phyloP scores from a whole-genome alignment of 2,329 filamentous ascomycete genomes.

The Colletotrichum tropicicola region DNA sequence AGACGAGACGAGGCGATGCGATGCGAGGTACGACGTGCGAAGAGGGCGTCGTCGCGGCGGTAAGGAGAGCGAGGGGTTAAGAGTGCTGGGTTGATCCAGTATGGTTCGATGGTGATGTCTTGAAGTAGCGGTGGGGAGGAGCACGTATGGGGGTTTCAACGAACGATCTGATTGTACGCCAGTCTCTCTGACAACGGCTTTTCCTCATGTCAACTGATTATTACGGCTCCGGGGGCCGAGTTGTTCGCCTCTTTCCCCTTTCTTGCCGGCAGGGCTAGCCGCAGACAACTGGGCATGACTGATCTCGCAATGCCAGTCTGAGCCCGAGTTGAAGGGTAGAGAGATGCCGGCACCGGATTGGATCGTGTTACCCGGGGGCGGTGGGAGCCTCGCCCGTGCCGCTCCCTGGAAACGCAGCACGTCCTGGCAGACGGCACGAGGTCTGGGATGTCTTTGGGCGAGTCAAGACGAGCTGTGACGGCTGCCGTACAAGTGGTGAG shows the following conservation, averaged over 20 bases:
- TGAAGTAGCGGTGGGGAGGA: constrained; percentile 16
- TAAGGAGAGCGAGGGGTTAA: background rate
- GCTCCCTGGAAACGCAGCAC: constrained; percentile 3
- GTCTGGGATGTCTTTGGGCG: background rate
- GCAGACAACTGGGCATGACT: background rate
- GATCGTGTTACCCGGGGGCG: background rate
- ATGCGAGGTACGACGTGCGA: background rate
- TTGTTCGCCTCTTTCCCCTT: background rate
- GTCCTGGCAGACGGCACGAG: background rate
- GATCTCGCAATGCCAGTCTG: background rate
- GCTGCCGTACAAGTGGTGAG: background rate
- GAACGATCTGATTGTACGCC: background rate
- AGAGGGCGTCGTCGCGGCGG: background rate
- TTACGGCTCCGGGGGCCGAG: background rate
- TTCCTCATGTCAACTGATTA: background rate
- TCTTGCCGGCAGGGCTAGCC: background rate
- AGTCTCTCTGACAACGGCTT: constrained; percentile 14
- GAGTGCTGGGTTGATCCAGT: background rate
- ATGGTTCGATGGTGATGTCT: constrained; percentile 20
- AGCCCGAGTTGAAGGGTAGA: constrained; percentile 2
- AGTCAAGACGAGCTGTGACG: background rate
- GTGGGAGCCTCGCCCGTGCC: constrained; percentile 1
- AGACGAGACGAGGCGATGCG: too few species aligned
- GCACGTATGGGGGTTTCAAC: constrained; percentile 11
- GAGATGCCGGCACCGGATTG: background rate